Percentiles rank a stretch among this genome's conserved stretches.
Evolutionary conservation across 768 basidiomycete genomes (phyloP).

Genomic region (Suillus paluster): DNA sequence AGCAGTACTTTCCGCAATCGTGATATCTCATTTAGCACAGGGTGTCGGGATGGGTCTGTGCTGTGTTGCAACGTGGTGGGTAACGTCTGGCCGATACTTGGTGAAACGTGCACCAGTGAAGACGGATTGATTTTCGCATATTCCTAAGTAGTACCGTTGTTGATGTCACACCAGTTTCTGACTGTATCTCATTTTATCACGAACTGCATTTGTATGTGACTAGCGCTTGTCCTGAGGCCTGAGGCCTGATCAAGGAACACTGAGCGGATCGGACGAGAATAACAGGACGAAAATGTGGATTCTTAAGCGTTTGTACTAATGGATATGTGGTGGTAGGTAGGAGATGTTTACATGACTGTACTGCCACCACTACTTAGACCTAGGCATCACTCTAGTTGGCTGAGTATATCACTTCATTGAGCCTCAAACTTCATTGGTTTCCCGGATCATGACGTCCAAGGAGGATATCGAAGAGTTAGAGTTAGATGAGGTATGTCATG

Average conservation of each 20-base stretch:
- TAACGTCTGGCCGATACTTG: conserved; percentile 23
- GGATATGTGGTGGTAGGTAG: background rate
- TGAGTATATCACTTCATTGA: background rate
- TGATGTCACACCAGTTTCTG: background rate
- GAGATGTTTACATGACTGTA: background rate
- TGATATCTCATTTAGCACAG: conserved; percentile 30
- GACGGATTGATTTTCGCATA: background rate
- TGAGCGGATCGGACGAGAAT: too few species aligned
- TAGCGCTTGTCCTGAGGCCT: too few species aligned
- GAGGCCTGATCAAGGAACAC: background rate
- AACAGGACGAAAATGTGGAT: too few species aligned
- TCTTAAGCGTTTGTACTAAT: too few species aligned
- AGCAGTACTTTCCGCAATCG: conserved; percentile 24
- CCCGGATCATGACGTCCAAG: conserved; percentile 28
- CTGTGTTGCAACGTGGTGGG: conserved; percentile 35
- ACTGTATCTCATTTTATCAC: background rate
- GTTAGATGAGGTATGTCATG: conserved; percentile 34
- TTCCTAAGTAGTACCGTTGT: background rate
- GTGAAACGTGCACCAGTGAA: background rate
- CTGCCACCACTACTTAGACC: background rate
- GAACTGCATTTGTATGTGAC: background rate
- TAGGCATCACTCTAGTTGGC: background rate
- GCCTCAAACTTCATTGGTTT: background rate
- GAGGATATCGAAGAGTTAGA: conserved; percentile 25
- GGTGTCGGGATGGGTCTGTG: conserved; percentile 29